Base-by-base conservation (phyloP, 1,284 basidiomycete genomes). In the Termitomyces sp. region DNA sequence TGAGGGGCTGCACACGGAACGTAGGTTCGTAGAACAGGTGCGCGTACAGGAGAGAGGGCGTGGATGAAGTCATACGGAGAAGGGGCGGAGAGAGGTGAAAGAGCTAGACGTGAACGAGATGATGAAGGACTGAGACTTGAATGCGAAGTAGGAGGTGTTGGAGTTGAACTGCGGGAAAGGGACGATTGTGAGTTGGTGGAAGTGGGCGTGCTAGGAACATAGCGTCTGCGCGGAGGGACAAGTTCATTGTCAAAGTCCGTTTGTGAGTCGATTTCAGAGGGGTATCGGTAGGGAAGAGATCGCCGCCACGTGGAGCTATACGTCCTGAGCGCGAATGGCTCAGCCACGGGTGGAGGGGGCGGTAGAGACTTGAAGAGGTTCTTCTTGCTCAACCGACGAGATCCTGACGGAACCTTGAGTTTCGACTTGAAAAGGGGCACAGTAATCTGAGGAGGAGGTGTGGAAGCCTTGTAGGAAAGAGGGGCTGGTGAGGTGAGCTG, bases 11-110 rank as follows among this genome's bases (percentile, higher is more conserved):
- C 73, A 59, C 84, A 88, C 4, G 88, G 88, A 30, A 86, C 80
- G 58, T 86, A 91, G 39, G 86, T 82, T 33, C 87, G 82, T 38
- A 89, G 68, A 46, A 90, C 72, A 1, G 88, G 88, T 1, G 88
- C 86, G 16, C 87, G 83, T 2, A 70, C 72, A 16, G 84, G 78
- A 5, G 77, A 81, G 1, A 78, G 79, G 2, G 87, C 85, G 35
- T 77, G 66, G 21, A 63, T 66, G 35, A 89, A 72, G 57, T 88
- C 84, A 62, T 88, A 86, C 30, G 80, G 78, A 6, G 81, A 77
- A 18, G 67, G 43, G 5, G 28, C 40, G 6, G 51, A 44, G 19
- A 53, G 50, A 18, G 56, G 50, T 7, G 50, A 46, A n/a, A 51
- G 34, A 60, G 42, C 64, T 52, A 44, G 50, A 50, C 52, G 50